Evolutionary conservation across 768 basidiomycete genomes (phyloP), one percentile per base, ranked within the genome.

Genomic region (Saitozyma sp.): DNA sequence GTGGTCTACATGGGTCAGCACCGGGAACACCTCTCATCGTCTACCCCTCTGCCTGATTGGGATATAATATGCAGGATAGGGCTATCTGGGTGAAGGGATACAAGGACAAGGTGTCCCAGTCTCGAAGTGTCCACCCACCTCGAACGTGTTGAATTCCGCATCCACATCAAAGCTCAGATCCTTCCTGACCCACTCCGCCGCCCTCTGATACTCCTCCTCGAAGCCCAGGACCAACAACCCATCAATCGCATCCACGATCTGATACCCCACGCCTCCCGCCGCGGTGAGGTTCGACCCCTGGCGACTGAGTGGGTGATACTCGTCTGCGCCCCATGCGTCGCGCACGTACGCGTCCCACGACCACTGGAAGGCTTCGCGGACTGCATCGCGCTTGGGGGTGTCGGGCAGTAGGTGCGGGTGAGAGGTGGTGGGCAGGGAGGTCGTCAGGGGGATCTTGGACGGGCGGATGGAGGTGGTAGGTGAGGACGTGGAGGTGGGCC

Each of bases 321-420:
- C 91, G 81, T 96, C 92, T 59, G 84, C 84, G 1, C 93, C 93
- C 86, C 91, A 92, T 1, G 93, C 93, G 76, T 96, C 87, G 51
- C 86, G 82, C 81, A 92, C 92, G 52, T 69, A 62, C 19, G 63
- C 62, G n/a, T 41, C 61, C 62, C 68, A 64, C 20, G 58, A 50
- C 49, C 59, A 39, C 17, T 45, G 86, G 83, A 94, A 92, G 0
- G 93, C 91, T 7, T 84, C 83, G 13, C 89, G 85, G 9, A 95
- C 82, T 0, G 89, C 91, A 51, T 87, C 84, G 42, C 86, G 84
- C 76, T 86, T 89, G 20, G 78, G 69, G 8, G 82, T 72, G 74
- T 94, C 92, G 0, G 87, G 85, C 16, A 75, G 56, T 59, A 86
- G 82, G 8, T 52, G 37, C 9, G 62, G 62, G 43, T 63, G 62